phyloP scores from a whole-genome alignment of 225 moss, liverwort and hornwort species.

The Polytrichum formosum region DNA sequence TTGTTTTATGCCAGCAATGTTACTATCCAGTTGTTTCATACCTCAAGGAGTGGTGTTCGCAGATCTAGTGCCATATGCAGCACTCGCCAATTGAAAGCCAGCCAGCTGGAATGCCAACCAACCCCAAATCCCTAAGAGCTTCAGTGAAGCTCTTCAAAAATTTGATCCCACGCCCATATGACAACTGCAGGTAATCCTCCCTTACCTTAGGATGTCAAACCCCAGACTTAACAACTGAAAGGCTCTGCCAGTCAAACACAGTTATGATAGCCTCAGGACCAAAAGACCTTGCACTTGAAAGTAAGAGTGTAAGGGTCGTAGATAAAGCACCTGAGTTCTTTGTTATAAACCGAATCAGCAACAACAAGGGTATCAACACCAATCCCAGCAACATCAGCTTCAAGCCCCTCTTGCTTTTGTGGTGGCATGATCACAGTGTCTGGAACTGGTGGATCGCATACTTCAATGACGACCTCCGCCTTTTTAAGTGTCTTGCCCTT shows the following conservation, averaged over 20 bases:
- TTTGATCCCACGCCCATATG: too few relatives aligned
- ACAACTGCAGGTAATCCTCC: too few relatives aligned
- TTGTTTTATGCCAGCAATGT: too few relatives aligned
- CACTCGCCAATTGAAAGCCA: slow-evolving; percentile 61
- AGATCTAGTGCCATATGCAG: slow-evolving; percentile 52
- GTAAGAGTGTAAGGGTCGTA: too few relatives aligned
- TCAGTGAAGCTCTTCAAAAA: too few relatives aligned
- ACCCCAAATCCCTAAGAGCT: neutral
- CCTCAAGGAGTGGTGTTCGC: slow-evolving; percentile 57
- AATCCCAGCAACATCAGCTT: slow-evolving; percentile 45
- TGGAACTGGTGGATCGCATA: slow-evolving; percentile 5
- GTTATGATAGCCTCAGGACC: too few relatives aligned
- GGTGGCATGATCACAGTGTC: slow-evolving; percentile 46
- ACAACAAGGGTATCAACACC: slow-evolving; percentile 34
- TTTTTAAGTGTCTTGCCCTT: slow-evolving; percentile 16
- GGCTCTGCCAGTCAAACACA: too few relatives aligned
- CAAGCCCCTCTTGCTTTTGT: slow-evolving; percentile 52
- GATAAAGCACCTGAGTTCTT: slow-evolving; percentile 43
- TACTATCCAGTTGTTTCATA: slow-evolving; percentile 8
- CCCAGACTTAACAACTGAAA: too few relatives aligned
- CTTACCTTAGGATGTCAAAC: too few relatives aligned
- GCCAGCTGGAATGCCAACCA: slow-evolving; percentile 36
- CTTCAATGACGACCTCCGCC: slow-evolving; percentile 10
- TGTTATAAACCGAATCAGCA: slow-evolving; percentile 52
- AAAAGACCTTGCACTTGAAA: too few relatives aligned